Evolutionary conservation across 2,329 filamentous ascomycete species (phyloP).

Genomic region (Penicillium occitanis): DNA sequence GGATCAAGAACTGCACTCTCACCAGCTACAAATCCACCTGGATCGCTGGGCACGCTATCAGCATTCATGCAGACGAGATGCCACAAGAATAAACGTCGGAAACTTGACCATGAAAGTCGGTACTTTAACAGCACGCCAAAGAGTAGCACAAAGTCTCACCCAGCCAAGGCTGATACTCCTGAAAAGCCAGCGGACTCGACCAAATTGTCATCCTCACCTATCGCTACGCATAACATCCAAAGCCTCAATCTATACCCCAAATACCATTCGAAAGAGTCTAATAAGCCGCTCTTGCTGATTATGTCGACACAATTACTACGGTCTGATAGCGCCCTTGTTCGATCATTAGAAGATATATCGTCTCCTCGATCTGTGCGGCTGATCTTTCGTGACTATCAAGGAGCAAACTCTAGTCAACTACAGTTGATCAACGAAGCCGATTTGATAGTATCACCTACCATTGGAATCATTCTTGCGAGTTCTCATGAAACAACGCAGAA

Average conservation of each 20-base stretch:
- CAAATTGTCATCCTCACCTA: neutral
- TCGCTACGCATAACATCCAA: neutral
- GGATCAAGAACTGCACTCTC: neutral
- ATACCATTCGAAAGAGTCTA: neutral
- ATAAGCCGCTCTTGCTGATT: conserved; percentile 11
- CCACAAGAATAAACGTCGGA: conserved; percentile 29
- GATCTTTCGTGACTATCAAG: conserved; percentile 30
- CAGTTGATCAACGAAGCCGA: conserved; percentile 52
- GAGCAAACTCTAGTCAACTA: neutral
- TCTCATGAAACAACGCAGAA: conserved; percentile 71
- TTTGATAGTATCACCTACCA: conserved; percentile 66
- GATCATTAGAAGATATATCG: conserved; percentile 24
- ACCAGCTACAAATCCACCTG: neutral
- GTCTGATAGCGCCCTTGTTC: conserved; percentile 28
- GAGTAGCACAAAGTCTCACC: neutral
- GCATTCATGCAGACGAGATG: conserved; percentile 55
- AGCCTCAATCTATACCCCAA: neutral
- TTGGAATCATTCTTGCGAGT: conserved; percentile 69
- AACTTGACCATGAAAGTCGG: conserved; percentile 27
- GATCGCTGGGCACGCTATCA: conserved; percentile 46
- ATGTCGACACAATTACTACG: conserved; percentile 27
- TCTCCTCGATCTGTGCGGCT: conserved; percentile 20
- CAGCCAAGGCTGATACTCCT: neutral
- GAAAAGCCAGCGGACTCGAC: neutral
- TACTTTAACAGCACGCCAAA: conserved; percentile 26